These are phyloP conservation scores for Dactylellina cionopaga DNA, from an alignment of 2,329 filamentous ascomycete genomes.

Conservation along the genomic window DNA sequence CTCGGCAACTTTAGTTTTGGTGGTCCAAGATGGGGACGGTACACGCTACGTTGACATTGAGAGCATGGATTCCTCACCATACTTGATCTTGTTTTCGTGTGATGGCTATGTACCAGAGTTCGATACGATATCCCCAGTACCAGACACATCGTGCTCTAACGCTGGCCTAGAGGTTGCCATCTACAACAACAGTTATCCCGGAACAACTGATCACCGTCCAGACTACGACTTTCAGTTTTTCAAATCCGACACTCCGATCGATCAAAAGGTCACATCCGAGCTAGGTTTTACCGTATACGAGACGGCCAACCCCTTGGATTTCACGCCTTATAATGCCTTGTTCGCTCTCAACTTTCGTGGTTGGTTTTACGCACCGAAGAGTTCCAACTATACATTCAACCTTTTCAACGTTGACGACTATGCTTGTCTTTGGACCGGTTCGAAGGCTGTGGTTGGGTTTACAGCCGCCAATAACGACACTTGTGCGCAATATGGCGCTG, in stretches of 20 bases:
- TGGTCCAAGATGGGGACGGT: neutral
- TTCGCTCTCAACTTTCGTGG: constrained; percentile 2
- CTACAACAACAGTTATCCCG: constrained; percentile 2
- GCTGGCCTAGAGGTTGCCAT: constrained; percentile 8
- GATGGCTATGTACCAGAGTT: neutral
- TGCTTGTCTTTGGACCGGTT: constrained; percentile 9
- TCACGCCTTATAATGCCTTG: neutral
- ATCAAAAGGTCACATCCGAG: neutral
- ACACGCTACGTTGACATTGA: neutral
- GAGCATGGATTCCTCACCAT: neutral
- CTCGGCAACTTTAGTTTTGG: too few relatives aligned
- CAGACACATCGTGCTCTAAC: constrained; percentile 12
- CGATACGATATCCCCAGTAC: constrained; percentile 12
- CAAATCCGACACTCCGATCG: neutral
- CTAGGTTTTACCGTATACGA: neutral
- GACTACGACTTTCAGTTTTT: neutral
- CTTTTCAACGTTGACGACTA: constrained; percentile 1
- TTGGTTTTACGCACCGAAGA: constrained; percentile 6
- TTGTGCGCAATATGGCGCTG: neutral
- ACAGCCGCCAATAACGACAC: constrained; percentile 9
- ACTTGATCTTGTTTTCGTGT: neutral
- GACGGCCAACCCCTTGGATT: neutral
- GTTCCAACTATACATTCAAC: constrained; percentile 5
- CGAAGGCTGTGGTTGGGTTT: constrained; percentile 1
- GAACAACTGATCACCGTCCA: neutral